A percentile compares a stretch with the other conserved stretches of the same genome.
These are phyloP conservation scores for Glycine latifolia DNA, from an alignment of 306 rosid species.

Conservation along the genomic window DNA sequence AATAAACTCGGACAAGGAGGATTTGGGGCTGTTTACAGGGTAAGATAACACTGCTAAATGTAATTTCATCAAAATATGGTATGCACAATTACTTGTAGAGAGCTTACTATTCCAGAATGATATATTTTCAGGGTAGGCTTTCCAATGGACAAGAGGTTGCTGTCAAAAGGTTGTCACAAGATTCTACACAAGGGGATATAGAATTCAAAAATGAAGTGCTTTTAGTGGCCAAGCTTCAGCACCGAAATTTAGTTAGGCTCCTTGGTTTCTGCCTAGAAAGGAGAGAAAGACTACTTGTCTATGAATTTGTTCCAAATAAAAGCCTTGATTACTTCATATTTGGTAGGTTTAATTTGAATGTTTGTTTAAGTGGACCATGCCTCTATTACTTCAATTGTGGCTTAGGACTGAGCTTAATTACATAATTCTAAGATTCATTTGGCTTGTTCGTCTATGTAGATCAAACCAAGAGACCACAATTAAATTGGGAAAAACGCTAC, in stretches of 20 bases:
- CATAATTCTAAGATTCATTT: background rate
- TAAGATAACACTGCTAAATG: background rate
- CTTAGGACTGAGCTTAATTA: too few species aligned
- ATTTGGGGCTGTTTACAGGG: constrained; percentile 48
- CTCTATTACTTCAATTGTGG: too few species aligned
- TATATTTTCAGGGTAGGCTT: background rate
- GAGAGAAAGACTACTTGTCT: background rate
- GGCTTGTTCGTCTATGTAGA: background rate
- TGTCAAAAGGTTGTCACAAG: background rate
- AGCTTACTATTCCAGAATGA: background rate
- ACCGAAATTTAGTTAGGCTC: background rate
- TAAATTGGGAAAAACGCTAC: background rate
- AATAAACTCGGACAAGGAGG: constrained; percentile 53
- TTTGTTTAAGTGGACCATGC: too few species aligned
- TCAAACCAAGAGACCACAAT: background rate
- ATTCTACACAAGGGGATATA: background rate
- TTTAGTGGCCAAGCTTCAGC: background rate
- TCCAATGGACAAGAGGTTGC: background rate
- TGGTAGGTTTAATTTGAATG: background rate
- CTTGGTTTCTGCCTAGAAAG: background rate
- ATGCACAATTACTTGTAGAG: background rate
- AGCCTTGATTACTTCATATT: background rate
- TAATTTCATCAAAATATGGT: background rate
- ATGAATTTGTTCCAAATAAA: constrained; percentile 2
- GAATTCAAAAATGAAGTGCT: background rate